phyloP scores from a whole-genome alignment of 176 grass and related monocot species.

The Puya raimondii region DNA sequence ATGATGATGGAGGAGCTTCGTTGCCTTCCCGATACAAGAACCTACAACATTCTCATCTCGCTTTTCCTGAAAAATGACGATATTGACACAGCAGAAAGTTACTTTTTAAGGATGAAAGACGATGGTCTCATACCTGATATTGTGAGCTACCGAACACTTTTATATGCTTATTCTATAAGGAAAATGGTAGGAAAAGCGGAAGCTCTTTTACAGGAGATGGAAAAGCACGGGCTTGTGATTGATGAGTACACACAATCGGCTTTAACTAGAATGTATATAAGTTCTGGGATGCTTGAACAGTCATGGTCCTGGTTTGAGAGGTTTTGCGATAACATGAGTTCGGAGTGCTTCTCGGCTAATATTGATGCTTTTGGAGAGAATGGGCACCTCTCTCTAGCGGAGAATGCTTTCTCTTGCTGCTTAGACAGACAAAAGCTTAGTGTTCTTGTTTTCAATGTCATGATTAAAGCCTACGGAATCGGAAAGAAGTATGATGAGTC shows the following conservation, averaged over 20 bases:
- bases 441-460: constrained; percentile 78
- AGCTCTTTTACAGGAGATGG: constrained; percentile 65
- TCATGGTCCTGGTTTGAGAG: constrained; percentile 80
- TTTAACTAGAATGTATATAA: constrained; percentile 85
- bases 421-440: constrained; percentile 51
- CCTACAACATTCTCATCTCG: constrained; percentile 67
- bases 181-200: constrained; percentile 62
- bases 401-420: constrained; percentile 69
- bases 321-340: constrained; percentile 42
- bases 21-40: constrained; percentile 55
- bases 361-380: constrained; percentile 79
- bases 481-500: constrained; percentile 54
- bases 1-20: constrained; percentile 47
- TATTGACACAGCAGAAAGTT: constrained; percentile 51
- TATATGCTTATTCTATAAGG: constrained; percentile 66
- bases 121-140: constrained; percentile 47
- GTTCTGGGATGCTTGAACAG: constrained; percentile 51
- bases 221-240: constrained; percentile 40
- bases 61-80: constrained; percentile 59
- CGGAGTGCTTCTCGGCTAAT: constrained; percentile 68
- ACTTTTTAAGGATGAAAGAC: constrained; percentile 52
- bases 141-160: constrained; percentile 69
- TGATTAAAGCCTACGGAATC: constrained; percentile 86
- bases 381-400: constrained; percentile 46
- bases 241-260: constrained; percentile 91